Conservation (phyloP, 768 basidiomycete genomes). For the Pleurotus eryngii region DNA sequence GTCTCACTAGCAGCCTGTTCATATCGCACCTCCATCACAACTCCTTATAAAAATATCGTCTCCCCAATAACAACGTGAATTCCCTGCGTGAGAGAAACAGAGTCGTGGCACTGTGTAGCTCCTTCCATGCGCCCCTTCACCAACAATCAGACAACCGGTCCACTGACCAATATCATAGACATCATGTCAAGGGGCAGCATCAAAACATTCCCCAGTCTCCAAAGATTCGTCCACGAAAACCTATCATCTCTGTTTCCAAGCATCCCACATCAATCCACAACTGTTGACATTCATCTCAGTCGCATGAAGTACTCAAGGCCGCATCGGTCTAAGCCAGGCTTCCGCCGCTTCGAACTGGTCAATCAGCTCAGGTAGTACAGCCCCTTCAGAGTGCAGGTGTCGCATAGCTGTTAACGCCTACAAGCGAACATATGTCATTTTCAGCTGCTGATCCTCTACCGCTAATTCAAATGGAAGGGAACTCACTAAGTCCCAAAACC, state of each 20-base stretch:
- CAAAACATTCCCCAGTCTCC: slow-evolving; percentile 8
- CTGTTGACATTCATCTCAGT: slow-evolving; percentile 6
- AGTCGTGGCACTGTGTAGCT: background rate
- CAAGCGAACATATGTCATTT: slow-evolving; percentile 9
- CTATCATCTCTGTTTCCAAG: slow-evolving; percentile 4
- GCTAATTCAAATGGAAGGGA: background rate
- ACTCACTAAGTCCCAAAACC: slow-evolving; percentile 98
- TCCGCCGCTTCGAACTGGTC: slow-evolving; percentile 97
- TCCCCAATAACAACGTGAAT: background rate
- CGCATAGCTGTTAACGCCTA: slow-evolving; percentile 87
- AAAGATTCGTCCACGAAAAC: background rate
- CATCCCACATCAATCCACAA: background rate
- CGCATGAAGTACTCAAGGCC: slow-evolving; percentile 50
- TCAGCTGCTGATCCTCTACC: background rate
- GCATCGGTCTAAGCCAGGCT: slow-evolving; percentile 89
- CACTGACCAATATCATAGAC: background rate
- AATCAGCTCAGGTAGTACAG: slow-evolving; percentile 82
- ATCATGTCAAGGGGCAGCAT: slow-evolving; percentile 9
- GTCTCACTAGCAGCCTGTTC: background rate
- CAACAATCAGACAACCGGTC: background rate
- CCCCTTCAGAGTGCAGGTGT: slow-evolving; percentile 78
- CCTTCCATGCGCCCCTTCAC: background rate
- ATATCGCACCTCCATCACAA: slow-evolving; percentile 1
- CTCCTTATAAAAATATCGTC: background rate
- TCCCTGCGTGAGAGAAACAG: background rate